These are phyloP conservation scores for Lachancea thermotolerans DNA, from an alignment of 805 yeast species.

Conservation along the genomic window DNA sequence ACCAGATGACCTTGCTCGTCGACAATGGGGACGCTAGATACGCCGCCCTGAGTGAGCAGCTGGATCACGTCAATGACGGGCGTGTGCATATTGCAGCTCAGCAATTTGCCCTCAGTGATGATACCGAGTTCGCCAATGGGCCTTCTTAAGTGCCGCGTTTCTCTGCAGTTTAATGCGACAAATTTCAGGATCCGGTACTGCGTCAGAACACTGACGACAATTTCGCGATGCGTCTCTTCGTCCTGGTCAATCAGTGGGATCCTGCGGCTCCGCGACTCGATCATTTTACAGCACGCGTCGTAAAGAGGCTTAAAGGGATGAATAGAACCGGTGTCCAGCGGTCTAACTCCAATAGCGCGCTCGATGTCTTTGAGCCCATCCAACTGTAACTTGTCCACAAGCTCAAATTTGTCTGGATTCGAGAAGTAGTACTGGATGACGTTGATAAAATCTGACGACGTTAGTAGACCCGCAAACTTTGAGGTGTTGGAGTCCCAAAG, in stretches of 20 bases:
- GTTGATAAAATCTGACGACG: slow-evolving; percentile 87
- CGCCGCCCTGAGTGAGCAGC: slow-evolving; percentile 66
- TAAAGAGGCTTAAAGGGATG: slow-evolving; percentile 86
- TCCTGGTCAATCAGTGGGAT: slow-evolving; percentile 93
- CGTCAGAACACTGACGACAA: slow-evolving; percentile 90
- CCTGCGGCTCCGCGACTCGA: slow-evolving; percentile 81
- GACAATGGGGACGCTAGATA: slow-evolving; percentile 87
- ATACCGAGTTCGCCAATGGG: slow-evolving; percentile 66
- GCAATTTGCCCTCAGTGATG: slow-evolving; percentile 51
- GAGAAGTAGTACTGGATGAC: slow-evolving; percentile 92
- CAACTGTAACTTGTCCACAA: slow-evolving; percentile 77
- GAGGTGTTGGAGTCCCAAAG: slow-evolving; percentile 89
- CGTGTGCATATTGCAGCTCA: slow-evolving; percentile 80
- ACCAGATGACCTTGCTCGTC: slow-evolving; percentile 61
- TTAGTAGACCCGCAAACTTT: slow-evolving; percentile 87
- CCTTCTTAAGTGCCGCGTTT: slow-evolving; percentile 72
- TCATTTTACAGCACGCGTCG: slow-evolving; percentile 91
- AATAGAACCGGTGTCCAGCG: slow-evolving; percentile 77
- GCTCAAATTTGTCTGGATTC: slow-evolving; percentile 78
- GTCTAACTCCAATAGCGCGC: slow-evolving; percentile 76
- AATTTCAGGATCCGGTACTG: slow-evolving; percentile 94
- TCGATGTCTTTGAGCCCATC: slow-evolving; percentile 85
- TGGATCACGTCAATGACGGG: slow-evolving; percentile 93
- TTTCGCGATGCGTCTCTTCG: slow-evolving; percentile 85
- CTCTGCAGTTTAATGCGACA: slow-evolving; percentile 93